These are phyloP conservation scores for Eimeria falciformis DNA, from an alignment of 169 alveolate species.

Conservation along the genomic window DNA sequence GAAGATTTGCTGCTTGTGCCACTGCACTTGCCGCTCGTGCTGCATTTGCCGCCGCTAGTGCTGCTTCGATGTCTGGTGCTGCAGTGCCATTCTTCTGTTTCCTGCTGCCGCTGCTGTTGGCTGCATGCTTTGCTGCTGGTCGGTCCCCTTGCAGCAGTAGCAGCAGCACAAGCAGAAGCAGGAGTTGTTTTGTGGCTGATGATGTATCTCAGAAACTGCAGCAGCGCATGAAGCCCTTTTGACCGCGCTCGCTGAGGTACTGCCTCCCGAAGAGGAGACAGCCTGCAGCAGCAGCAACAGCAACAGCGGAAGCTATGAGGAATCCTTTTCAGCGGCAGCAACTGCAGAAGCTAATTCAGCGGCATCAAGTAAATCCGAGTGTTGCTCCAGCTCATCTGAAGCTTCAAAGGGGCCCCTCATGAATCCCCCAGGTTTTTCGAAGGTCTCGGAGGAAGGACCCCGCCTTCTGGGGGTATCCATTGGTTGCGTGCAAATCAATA, in stretches of 20 bases:
- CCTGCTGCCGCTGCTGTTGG: background rate
- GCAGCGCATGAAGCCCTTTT: slow-evolving; percentile 17
- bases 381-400: background rate
- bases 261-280: background rate
- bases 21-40: slow-evolving; percentile 22
- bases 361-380: too few relatives aligned
- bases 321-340: background rate
- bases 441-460: background rate
- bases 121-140: background rate
- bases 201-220: background rate
- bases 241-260: background rate
- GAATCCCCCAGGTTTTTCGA: background rate
- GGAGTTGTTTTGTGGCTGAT: background rate
- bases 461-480: background rate
- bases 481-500: background rate
- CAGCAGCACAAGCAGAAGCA: background rate
- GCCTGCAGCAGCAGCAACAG: background rate
- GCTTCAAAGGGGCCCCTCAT: background rate
- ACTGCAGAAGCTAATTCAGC: background rate
- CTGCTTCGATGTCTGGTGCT: background rate
- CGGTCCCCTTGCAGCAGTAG: background rate
- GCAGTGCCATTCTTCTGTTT: background rate
- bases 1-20: slow-evolving; percentile 32
- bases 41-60: background rate
- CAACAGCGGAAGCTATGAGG: background rate